Base-by-base conservation (phyloP, 352 stramenopile species). In the Phytophthora cryptogea region DNA sequence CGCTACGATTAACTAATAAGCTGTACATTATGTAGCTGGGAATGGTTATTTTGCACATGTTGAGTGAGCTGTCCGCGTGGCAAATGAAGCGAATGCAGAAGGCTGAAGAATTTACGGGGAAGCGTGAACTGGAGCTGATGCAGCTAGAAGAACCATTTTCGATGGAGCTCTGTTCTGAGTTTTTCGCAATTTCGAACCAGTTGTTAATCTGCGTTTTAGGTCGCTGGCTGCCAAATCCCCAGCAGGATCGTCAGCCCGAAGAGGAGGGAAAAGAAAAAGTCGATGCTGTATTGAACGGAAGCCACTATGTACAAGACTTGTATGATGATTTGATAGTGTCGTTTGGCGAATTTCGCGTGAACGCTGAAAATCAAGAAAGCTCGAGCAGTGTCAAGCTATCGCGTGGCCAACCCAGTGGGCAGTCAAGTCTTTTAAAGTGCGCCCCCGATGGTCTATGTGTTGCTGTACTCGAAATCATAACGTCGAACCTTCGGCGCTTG, bases 41-140 rank as follows among this genome's bases (percentile, higher is more conserved):
- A 0, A 75, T 94, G 57, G 58, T 94, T 30, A 39, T 92, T 46
- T 57, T 95, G 20, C 70, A 77, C 45, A 76, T 95, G 33, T 42
- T 95, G 26, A 89, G 85, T 16, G 85, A 94, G 27, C 48, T 95
- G 3, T 92, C 85, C 3, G 78, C 80, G 23, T 95, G 87, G 85
- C 84, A 95, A 73, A 94, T 96, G 83, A 91, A 94, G 46, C 84
- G 83, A 52, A 94, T 96, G 86, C 85, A 96, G 48, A 90, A 88
- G 51, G 76, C 75, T 0, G 86, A 96, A 66, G 86, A 94, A 47
- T 88, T 89, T 20, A 75, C 72, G 1, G 75, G 80, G 0, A 88
- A 89, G 61, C 70, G 70, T 10, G 80, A 92, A 50, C 76, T 90
- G 17, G 74, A 92, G 41, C 62, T 91, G 17, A 82, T 82, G 62